Percentiles rank a stretch among this genome's conserved stretches.
phyloP scores from a whole-genome alignment of 805 yeast species.

The Ogataea philodendri region DNA sequence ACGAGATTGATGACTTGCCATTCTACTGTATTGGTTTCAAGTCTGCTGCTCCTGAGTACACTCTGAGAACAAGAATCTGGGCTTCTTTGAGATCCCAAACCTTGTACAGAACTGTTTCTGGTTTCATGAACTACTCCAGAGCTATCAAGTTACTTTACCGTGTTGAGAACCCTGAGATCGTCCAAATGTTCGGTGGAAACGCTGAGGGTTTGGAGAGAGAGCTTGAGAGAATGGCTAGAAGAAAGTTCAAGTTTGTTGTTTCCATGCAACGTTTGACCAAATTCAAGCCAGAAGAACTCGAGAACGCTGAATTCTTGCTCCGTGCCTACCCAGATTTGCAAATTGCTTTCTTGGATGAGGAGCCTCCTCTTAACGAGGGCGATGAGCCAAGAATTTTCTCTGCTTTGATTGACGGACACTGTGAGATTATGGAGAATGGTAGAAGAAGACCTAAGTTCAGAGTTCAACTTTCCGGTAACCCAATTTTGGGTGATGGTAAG shows the following conservation, averaged over 20 bases:
- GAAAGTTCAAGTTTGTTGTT: conserved; percentile 78
- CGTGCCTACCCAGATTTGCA: conserved; percentile 83
- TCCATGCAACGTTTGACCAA: conserved; percentile 82
- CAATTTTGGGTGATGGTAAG: conserved; percentile 85
- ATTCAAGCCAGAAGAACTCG: conserved; percentile 71
- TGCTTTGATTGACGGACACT: conserved; percentile 77
- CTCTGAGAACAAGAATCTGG: conserved; percentile 96
- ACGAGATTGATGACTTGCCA: conserved; percentile 87
- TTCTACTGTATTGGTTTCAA: conserved; percentile 97
- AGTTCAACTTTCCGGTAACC: conserved; percentile 78
- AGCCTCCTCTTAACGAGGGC: conserved; percentile 69
- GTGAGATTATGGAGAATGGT: conserved; percentile 69
- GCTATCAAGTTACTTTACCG: conserved; percentile 91
- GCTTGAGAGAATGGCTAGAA: conserved; percentile 82
- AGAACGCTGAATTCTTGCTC: conserved; percentile 75
- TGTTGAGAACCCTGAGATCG: conserved; percentile 93
- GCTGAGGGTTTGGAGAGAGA: conserved; percentile 96
- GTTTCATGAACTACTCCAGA: conserved; percentile 97
- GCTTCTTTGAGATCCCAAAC: conserved; percentile 98
- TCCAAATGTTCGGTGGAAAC: conserved; percentile 98
- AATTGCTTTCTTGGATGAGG: conserved; percentile 94
- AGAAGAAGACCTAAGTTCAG: conserved; percentile 74
- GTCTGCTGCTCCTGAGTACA: conserved; percentile 95
- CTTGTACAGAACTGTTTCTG: conserved; percentile 92
- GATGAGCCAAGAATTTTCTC: conserved; percentile 73